Evolutionary conservation across 805 yeast species (phyloP).

Genomic region (Myxozyma mucilagina): DNA sequence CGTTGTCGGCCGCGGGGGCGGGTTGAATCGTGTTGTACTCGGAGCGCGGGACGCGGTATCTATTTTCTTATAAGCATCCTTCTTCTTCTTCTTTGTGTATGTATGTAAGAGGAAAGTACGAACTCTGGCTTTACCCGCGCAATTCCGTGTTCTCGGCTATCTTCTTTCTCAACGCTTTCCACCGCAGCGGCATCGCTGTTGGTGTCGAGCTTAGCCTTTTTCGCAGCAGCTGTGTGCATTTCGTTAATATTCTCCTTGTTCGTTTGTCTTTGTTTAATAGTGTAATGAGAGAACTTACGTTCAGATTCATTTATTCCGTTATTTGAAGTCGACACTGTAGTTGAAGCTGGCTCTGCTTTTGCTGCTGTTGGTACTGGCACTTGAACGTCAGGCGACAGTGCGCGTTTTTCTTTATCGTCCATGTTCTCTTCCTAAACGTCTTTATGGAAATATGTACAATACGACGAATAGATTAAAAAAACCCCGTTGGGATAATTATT

Average conservation of each 20-base stretch:
- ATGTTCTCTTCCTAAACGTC: too few relatives aligned
- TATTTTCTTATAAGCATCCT: not conserved
- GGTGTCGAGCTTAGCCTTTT: not conserved
- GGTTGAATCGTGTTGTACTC: not conserved
- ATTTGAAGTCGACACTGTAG: too few relatives aligned
- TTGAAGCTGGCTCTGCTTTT: too few relatives aligned
- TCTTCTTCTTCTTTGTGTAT: not conserved
- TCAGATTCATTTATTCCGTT: not conserved
- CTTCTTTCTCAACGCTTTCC: not conserved
- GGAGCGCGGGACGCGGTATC: not conserved
- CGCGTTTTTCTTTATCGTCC: too few relatives aligned
- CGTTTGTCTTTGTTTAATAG: not conserved
- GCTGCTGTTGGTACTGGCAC: too few relatives aligned
- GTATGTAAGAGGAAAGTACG: constrained; percentile 43
- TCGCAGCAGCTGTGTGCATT: not conserved
- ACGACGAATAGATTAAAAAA: too few relatives aligned
- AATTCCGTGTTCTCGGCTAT: constrained; percentile 53
- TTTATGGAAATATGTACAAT: too few relatives aligned
- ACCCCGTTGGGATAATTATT: too few relatives aligned
- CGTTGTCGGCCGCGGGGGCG: not conserved
- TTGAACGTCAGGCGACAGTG: too few relatives aligned
- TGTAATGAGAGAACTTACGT: too few relatives aligned
- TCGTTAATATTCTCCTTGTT: not conserved
- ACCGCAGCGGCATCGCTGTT: not conserved
- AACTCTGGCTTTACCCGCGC: constrained; percentile 78